Conservation (phyloP, 192 early-diverging fungal genomes). For the Oehlia diaphana region DNA sequence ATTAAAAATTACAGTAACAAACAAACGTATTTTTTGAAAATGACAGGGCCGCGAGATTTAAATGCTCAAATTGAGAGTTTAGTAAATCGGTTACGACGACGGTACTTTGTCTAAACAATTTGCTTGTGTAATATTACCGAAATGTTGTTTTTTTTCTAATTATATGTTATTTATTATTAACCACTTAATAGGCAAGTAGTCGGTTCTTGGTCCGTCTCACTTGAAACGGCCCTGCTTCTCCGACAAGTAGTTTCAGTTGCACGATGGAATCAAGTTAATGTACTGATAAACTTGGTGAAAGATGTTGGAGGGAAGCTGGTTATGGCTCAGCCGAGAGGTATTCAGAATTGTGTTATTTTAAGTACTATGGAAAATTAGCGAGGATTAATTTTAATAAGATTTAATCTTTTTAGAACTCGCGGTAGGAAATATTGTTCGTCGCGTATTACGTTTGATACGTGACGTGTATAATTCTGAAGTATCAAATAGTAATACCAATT, state of each 20-base stretch:
- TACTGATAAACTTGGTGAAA: slow-evolving; percentile 63
- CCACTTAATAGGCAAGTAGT: slow-evolving; percentile 56
- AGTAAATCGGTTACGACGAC: slow-evolving; percentile 42
- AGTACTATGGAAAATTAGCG: not conserved
- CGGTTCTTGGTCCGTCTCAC: slow-evolving; percentile 65
- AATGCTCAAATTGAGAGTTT: slow-evolving; percentile 45
- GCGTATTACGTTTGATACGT: slow-evolving; percentile 81
- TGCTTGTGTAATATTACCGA: too few relatives aligned
- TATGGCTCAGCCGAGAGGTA: slow-evolving; percentile 78
- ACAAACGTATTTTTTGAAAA: not conserved
- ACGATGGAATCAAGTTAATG: slow-evolving; percentile 66
- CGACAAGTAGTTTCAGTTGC: slow-evolving; percentile 74
- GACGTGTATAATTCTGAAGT: slow-evolving; percentile 45
- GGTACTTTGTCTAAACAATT: slow-evolving; percentile 31
- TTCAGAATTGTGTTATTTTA: not conserved
- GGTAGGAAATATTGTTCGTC: slow-evolving; percentile 82
- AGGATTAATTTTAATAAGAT: not conserved
- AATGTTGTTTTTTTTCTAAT: not conserved
- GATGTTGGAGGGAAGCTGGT: slow-evolving; percentile 66
- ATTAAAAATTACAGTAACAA: too few relatives aligned
- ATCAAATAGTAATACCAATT: slow-evolving; percentile 26
- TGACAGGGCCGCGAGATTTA: slow-evolving; percentile 36
- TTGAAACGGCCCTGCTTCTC: slow-evolving; percentile 74
- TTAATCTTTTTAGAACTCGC: slow-evolving; percentile 63
- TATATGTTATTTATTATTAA: not conserved